These are phyloP conservation scores for Epichloe uncinata DNA, from an alignment of 2,329 filamentous ascomycete genomes.

Conservation along the genomic window DNA sequence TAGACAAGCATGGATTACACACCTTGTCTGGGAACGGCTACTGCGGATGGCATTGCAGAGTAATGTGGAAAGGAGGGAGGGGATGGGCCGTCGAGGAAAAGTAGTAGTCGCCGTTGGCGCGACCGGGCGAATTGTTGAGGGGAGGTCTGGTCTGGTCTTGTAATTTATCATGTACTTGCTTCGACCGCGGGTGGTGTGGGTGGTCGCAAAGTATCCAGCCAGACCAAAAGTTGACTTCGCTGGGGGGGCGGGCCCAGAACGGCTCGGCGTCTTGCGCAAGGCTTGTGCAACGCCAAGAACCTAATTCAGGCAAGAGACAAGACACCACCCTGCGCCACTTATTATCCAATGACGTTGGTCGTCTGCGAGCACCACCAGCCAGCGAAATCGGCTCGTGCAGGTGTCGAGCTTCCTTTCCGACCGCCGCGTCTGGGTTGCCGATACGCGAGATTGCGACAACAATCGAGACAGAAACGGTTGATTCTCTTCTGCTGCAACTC, in stretches of 20 bases:
- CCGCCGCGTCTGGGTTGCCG: background rate
- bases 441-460: background rate
- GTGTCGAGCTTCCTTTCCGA: background rate
- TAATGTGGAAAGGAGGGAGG: slow-evolving; percentile 3
- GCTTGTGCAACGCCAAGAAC: too few species aligned
- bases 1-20: slow-evolving; percentile 5
- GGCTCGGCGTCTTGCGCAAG: too few species aligned
- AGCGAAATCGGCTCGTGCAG: slow-evolving; percentile 12
- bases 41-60: slow-evolving; percentile 12
- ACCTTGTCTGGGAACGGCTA: slow-evolving; percentile 12
- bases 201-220: background rate
- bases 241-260: too few species aligned
- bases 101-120: background rate
- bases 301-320: too few species aligned
- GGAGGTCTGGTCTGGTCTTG: too few species aligned
- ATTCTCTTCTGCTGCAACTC: too few species aligned
- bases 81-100: background rate
- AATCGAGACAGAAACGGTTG: too few species aligned
- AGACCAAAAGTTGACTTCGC: too few species aligned
- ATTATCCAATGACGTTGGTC: slow-evolving; percentile 7
- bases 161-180: too few species aligned
- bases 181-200: background rate
- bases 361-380: slow-evolving; percentile 4
- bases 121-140: background rate
- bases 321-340: background rate